These are phyloP conservation scores for Kwoniella dendrophila DNA, from an alignment of 768 basidiomycete genomes.

Conservation along the genomic window DNA sequence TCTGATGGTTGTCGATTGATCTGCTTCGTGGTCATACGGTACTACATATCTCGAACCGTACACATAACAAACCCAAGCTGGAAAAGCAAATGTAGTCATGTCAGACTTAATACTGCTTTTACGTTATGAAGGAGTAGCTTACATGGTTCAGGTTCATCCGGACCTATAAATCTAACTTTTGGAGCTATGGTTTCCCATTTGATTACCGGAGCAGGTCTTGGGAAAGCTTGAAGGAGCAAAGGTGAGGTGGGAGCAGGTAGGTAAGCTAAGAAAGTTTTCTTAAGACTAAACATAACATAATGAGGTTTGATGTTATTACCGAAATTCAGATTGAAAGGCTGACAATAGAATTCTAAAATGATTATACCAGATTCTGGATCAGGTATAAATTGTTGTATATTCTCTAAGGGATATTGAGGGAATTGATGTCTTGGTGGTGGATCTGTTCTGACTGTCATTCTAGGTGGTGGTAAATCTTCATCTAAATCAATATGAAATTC, in stretches of 20 bases:
- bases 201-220: constrained; percentile 45
- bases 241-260: constrained; percentile 40
- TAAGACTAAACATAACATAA: constrained; percentile 35
- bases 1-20: constrained; percentile 11
- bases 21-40: constrained; percentile 1
- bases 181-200: constrained; percentile 44
- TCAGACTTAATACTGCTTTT: neutral
- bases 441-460: constrained; percentile 49
- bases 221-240: constrained; percentile 32
- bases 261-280: constrained; percentile 41
- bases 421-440: constrained; percentile 51
- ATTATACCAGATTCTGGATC: constrained; percentile 46
- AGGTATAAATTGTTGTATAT: constrained; percentile 36
- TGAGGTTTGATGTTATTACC: constrained; percentile 23
- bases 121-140: constrained; percentile 12
- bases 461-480: constrained; percentile 41
- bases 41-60: constrained; percentile 52
- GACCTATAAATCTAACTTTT: constrained; percentile 45
- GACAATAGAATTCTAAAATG: constrained; percentile 47
- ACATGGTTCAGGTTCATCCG: constrained; percentile 38
- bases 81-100: neutral
- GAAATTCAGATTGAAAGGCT: constrained; percentile 18
- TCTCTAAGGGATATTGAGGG: constrained; percentile 38
- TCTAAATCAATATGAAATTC: constrained; percentile 33
- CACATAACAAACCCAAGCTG: constrained; percentile 55